Percentiles rank a stretch among this genome's conserved stretches.
Conservation (phyloP, 2,329 filamentous ascomycete genomes). For the Aureobasidium mangrovei region DNA sequence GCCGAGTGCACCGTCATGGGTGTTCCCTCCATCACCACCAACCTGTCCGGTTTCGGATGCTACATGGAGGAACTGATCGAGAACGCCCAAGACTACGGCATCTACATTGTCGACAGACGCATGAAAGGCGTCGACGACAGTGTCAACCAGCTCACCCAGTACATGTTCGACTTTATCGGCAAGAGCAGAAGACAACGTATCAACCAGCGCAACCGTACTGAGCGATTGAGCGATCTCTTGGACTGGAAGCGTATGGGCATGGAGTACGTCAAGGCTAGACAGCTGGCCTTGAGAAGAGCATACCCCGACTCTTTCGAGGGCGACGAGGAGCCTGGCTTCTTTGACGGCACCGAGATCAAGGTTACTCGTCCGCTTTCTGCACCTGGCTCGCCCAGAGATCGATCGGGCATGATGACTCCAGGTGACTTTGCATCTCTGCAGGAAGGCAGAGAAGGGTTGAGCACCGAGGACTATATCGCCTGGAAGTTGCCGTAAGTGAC, state of each 20-base stretch:
- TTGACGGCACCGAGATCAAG: constrained; percentile 88
- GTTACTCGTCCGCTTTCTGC: constrained; percentile 90
- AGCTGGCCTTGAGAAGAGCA: constrained; percentile 81
- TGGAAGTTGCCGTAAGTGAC: constrained; percentile 89
- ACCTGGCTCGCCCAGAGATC: constrained; percentile 82
- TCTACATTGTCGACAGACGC: constrained; percentile 95
- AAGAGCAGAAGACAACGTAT: constrained; percentile 96
- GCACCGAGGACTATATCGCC: constrained; percentile 93
- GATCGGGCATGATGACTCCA: constrained; percentile 96
- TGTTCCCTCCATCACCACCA: constrained; percentile 95
- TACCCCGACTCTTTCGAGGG: constrained; percentile 78
- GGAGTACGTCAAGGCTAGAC: constrained; percentile 97
- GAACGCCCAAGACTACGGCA: constrained; percentile 95
- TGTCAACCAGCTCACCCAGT: constrained; percentile 84
- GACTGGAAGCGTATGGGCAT: constrained; percentile 99
- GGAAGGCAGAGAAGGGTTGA: constrained; percentile 85
- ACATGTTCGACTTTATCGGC: constrained; percentile 87
- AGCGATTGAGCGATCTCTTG: constrained; percentile 84
- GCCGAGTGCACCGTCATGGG: constrained; percentile 99
- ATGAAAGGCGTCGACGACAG: constrained; percentile 95
- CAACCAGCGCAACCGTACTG: constrained; percentile 95
- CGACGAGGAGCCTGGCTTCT: constrained; percentile 77
- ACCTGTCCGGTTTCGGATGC: constrained; percentile 93
- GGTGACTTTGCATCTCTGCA: constrained; percentile 95
- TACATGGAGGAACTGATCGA: constrained; percentile 99